These are phyloP conservation scores for Fusarium fujikuroi DNA, from an alignment of 2,329 filamentous ascomycete genomes.

Conservation along the genomic window DNA sequence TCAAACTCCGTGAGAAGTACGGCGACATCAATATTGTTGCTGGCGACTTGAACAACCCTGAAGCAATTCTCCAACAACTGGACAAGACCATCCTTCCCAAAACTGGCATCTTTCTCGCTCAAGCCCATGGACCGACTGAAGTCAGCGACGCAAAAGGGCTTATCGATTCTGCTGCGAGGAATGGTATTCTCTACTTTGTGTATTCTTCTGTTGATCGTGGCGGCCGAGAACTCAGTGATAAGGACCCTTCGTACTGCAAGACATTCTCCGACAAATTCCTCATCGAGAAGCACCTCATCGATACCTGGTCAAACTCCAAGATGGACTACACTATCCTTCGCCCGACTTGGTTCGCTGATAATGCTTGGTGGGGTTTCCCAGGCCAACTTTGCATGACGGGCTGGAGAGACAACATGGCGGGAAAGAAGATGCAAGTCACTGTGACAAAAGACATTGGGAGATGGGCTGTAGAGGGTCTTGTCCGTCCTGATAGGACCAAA, in stretches of 20 bases:
- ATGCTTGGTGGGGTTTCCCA: constrained; percentile 42
- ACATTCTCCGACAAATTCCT: constrained; percentile 62
- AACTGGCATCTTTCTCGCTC: constrained; percentile 39
- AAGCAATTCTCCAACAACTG: constrained; percentile 56
- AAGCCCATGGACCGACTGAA: constrained; percentile 52
- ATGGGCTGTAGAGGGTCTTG: constrained; percentile 37
- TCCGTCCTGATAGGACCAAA: constrained; percentile 22
- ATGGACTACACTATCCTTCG: constrained; percentile 47
- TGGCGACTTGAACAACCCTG: constrained; percentile 63
- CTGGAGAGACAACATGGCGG: constrained; percentile 42
- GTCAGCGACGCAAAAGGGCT: constrained; percentile 62
- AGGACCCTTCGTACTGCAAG: constrained; percentile 42
- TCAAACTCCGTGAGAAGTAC: constrained; percentile 47
- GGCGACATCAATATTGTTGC: constrained; percentile 61
- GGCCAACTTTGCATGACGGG: constrained; percentile 43
- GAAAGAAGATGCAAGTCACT: constrained; percentile 42
- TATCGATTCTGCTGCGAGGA: constrained; percentile 60
- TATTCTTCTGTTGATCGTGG: constrained; percentile 74
- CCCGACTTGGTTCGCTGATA: constrained; percentile 45
- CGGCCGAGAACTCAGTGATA: constrained; percentile 64
- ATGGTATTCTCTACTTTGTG: constrained; percentile 66
- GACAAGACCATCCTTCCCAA: constrained; percentile 15
- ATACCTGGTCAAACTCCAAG: constrained; percentile 38
- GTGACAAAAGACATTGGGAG: constrained; percentile 42
- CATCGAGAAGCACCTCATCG: constrained; percentile 67